These are phyloP conservation scores for Vitis hybrid DNA, from an alignment of 177 flowering plant genomes.

Conservation along the genomic window DNA sequence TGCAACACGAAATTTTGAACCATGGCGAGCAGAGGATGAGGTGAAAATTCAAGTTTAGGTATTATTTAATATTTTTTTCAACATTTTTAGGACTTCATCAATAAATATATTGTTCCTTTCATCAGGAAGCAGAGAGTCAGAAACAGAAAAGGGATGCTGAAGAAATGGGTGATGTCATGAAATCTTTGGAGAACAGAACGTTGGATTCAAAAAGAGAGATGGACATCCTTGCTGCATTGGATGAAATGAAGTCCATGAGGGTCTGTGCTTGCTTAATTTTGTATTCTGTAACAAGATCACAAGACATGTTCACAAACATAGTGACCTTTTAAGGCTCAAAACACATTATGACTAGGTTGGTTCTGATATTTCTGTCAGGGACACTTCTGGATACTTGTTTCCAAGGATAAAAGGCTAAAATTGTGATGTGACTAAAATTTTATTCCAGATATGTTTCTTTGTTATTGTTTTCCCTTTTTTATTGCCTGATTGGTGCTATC, in stretches of 20 bases:
- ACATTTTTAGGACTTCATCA: no score
- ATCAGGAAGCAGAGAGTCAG: slow-evolving; percentile 47
- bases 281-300: background rate
- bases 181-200: slow-evolving; percentile 69
- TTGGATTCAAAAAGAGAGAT: slow-evolving; percentile 70
- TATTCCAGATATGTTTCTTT: no score
- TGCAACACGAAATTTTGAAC: slow-evolving; percentile 66
- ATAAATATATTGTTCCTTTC: slow-evolving; percentile 10
- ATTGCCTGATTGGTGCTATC: no score
- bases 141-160: slow-evolving; percentile 51
- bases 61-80: background rate
- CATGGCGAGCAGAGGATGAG: slow-evolving; percentile 79
- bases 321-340: no score
- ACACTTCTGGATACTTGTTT: no score
- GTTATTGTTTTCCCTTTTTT: no score
- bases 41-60: slow-evolving; percentile 16
- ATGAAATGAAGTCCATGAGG: slow-evolving; percentile 78
- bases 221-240: slow-evolving; percentile 71
- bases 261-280: slow-evolving; percentile 19
- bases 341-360: no score
- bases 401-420: no score
- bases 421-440: no score
- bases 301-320: no score
- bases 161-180: slow-evolving; percentile 86
- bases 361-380: no score